These are phyloP conservation scores for Aspergillus steynii DNA, from an alignment of 495 filamentous ascomycete species.

Conservation along the genomic window DNA sequence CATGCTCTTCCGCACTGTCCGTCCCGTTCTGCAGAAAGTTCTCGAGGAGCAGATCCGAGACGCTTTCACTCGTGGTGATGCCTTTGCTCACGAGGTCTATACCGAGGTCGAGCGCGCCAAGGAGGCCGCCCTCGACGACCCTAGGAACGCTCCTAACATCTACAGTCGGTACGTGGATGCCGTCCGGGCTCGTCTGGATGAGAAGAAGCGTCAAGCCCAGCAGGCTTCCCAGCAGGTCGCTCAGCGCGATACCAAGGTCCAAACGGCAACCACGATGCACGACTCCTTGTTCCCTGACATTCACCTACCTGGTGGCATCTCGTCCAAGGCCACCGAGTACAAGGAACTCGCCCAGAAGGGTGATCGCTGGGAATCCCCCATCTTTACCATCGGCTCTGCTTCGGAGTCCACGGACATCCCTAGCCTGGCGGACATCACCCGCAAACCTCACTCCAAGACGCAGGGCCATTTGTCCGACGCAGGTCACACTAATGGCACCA, in stretches of 20 bases:
- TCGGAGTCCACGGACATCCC: conserved; percentile 71
- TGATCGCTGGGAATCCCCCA: conserved; percentile 90
- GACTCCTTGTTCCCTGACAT: conserved; percentile 90
- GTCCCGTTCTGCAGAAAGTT: conserved; percentile 81
- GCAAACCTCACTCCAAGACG: conserved; percentile 61
- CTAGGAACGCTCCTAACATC: conserved; percentile 78
- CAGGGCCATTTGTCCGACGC: conserved; percentile 17
- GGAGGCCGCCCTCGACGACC: conserved; percentile 65
- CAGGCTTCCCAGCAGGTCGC: conserved; percentile 51
- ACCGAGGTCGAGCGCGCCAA: conserved; percentile 74
- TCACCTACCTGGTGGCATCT: conserved; percentile 85
- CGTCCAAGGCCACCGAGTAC: conserved; percentile 93
- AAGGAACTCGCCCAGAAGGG: conserved; percentile 84
- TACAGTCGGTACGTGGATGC: conserved; percentile 81
- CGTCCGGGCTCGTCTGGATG: conserved; percentile 68
- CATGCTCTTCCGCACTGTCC: conserved; percentile 77
- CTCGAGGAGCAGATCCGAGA: conserved; percentile 86
- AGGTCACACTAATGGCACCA: conserved; percentile 7
- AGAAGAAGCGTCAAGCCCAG: conserved; percentile 72
- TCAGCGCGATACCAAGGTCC: conserved; percentile 67
- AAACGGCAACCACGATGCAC: conserved; percentile 80
- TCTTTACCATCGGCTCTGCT: conserved; percentile 88
- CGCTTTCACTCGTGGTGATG: conserved; percentile 69
- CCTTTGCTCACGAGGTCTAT: conserved; percentile 72
- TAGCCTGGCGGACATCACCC: conserved; percentile 57